phyloP scores from a whole-genome alignment of 805 yeast species.

The Pichia deserticola region DNA sequence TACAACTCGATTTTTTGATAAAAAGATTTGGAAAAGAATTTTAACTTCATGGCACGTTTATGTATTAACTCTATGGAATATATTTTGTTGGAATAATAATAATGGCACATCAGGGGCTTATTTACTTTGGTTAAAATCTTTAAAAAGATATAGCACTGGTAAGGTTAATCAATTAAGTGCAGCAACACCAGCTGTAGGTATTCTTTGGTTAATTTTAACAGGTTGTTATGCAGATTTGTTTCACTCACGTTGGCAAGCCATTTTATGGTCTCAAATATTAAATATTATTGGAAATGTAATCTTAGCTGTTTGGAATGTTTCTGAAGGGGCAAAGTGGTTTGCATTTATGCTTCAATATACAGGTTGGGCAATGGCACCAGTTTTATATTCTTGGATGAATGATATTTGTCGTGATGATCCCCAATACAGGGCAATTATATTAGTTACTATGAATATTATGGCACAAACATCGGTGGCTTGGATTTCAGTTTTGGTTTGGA shows the following conservation, averaged over 20 bases:
- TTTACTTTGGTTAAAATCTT: conserved; percentile 53
- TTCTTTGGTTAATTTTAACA: conserved; percentile 37
- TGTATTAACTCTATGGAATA: conserved; percentile 45
- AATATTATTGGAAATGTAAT: conserved; percentile 47
- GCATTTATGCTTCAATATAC: conserved; percentile 54
- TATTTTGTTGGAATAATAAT: conserved; percentile 56
- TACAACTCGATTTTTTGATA: conserved; percentile 31
- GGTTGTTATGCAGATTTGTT: conserved; percentile 47
- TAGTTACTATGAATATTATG: conserved; percentile 48
- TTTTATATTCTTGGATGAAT: conserved; percentile 49
- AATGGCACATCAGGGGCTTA: conserved; percentile 53
- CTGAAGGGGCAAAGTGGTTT: conserved; percentile 55
- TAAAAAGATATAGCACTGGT: conserved; percentile 36
- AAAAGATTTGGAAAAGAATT: conserved; percentile 44
- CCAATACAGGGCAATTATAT: conserved; percentile 45
- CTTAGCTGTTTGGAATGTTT: conserved; percentile 53
- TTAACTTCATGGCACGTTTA: conserved; percentile 54
- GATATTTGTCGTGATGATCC: conserved; percentile 53
- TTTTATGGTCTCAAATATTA: conserved; percentile 45
- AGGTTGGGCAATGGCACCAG: conserved; percentile 59
- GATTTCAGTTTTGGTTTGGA: conserved; percentile 29
- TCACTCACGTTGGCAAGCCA: conserved; percentile 48
- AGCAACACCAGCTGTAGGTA: conserved; percentile 53
- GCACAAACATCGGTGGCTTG: conserved; percentile 35
- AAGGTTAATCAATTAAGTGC: conserved; percentile 44